phyloP scores from a whole-genome alignment of 1,284 basidiomycete genomes.

The Ceratobasidium sp. region DNA sequence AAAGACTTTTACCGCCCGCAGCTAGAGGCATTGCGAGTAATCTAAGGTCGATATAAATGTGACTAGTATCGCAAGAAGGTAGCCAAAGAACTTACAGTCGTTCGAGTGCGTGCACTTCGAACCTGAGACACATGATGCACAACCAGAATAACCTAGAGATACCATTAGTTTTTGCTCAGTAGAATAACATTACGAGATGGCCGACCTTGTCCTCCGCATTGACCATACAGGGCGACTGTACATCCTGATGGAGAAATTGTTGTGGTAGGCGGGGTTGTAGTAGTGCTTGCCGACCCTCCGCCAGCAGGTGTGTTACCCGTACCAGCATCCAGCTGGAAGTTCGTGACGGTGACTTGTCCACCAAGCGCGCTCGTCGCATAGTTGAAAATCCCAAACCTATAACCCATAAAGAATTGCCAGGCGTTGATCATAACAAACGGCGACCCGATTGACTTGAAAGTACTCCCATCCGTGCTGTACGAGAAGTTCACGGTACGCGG shows the following conservation, averaged over 20 bases:
- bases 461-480: slow-evolving; percentile 42
- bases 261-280: background rate
- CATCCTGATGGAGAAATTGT: background rate
- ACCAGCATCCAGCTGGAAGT: slow-evolving; percentile 55
- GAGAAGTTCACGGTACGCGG: slow-evolving; percentile 32
- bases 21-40: background rate
- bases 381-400: slow-evolving; percentile 51
- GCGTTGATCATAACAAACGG: slow-evolving; percentile 47
- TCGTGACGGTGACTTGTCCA: slow-evolving; percentile 46
- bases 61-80: background rate
- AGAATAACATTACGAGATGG: background rate
- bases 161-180: background rate
- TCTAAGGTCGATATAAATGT: background rate
- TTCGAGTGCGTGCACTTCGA: slow-evolving; percentile 18
- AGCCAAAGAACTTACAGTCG: slow-evolving; percentile 5
- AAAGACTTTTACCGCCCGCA: too few relatives aligned
- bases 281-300: background rate
- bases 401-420: slow-evolving; percentile 50
- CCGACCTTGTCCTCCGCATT: slow-evolving; percentile 30
- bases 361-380: slow-evolving; percentile 49
- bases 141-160: background rate
- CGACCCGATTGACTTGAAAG: slow-evolving; percentile 28
- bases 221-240: background rate
- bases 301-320: background rate
- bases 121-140: slow-evolving; percentile 11